Evolutionary conservation across 2,329 filamentous ascomycete species (phyloP).

Genomic region (Colletotrichum sansevieriae): DNA sequence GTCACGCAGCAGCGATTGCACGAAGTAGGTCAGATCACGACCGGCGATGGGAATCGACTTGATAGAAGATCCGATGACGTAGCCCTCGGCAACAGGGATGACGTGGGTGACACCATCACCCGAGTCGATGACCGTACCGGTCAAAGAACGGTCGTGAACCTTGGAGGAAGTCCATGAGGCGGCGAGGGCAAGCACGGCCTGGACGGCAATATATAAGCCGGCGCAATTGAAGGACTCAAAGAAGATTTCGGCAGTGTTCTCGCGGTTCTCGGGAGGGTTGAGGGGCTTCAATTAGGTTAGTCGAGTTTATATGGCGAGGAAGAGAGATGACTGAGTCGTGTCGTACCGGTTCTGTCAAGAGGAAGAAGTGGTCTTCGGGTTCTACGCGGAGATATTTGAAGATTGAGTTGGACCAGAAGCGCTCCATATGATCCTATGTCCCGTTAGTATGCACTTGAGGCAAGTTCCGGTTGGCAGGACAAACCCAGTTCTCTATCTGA

Average conservation of each 20-base stretch:
- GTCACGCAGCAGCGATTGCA: conserved; percentile 95
- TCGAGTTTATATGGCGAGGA: neutral
- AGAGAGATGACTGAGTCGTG: conserved; percentile 26
- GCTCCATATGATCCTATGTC: conserved; percentile 93
- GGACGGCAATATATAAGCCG: conserved; percentile 97
- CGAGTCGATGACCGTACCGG: conserved; percentile 97
- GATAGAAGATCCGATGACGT: conserved; percentile 98
- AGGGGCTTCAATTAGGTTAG: conserved; percentile 73
- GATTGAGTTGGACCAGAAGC: conserved; percentile 99
- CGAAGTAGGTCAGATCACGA: conserved; percentile 98
- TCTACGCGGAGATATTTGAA: conserved; percentile 99
- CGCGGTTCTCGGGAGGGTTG: conserved; percentile 98
- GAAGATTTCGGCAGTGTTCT: conserved; percentile 99
- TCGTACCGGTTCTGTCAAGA: conserved; percentile 93
- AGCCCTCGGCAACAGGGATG: conserved; percentile 97
- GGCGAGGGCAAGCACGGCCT: conserved; percentile 94
- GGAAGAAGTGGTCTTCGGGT: conserved; percentile 98
- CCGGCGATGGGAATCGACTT: conserved; percentile 99
- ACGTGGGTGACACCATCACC: conserved; percentile 99
- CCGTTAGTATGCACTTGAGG: conserved; percentile 46
- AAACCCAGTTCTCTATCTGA: conserved; percentile 98
- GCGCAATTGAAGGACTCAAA: conserved; percentile 99
- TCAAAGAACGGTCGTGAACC: conserved; percentile 94
- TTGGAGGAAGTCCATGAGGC: conserved; percentile 99
- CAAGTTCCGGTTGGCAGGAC: conserved; percentile 44